Conservation (phyloP, 805 yeast species). For the Candida chilensis region DNA sequence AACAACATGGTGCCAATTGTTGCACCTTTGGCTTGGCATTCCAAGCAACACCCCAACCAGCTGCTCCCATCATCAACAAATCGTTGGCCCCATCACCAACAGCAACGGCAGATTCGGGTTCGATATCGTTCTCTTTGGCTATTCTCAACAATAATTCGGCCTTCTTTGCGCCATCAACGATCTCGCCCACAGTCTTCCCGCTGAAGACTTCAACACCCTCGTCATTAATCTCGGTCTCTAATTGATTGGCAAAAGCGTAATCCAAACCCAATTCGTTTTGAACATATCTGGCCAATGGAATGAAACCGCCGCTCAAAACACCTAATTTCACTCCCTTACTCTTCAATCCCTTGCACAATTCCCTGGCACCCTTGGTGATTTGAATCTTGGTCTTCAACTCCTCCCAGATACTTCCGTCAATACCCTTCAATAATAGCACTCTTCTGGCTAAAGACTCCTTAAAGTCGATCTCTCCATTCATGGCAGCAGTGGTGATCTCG, state of each 20-base stretch:
- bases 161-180: constrained; percentile 82
- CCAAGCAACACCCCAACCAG: constrained; percentile 96
- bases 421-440: constrained; percentile 75
- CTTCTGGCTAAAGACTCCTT: constrained; percentile 69
- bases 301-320: constrained; percentile 91
- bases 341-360: constrained; percentile 56
- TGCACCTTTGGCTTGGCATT: constrained; percentile 95
- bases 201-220: constrained; percentile 38
- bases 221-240: constrained; percentile 35
- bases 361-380: constrained; percentile 81
- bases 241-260: constrained; percentile 80
- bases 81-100: constrained; percentile 98
- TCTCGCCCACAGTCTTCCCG: constrained; percentile 71
- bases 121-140: constrained; percentile 45
- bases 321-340: constrained; percentile 61
- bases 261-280: constrained; percentile 62
- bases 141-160: constrained; percentile 62
- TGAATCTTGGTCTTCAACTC: constrained; percentile 59
- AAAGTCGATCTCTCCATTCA: constrained; percentile 96
- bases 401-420: constrained; percentile 66
- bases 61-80: constrained; percentile 80
- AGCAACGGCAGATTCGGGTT: constrained; percentile 54
- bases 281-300: constrained; percentile 76
- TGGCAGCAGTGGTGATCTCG: constrained; percentile 83
- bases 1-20: constrained; percentile 66